Evolutionary conservation across 768 basidiomycete species (phyloP).

Genomic region (Chalciporus piperatus): DNA sequence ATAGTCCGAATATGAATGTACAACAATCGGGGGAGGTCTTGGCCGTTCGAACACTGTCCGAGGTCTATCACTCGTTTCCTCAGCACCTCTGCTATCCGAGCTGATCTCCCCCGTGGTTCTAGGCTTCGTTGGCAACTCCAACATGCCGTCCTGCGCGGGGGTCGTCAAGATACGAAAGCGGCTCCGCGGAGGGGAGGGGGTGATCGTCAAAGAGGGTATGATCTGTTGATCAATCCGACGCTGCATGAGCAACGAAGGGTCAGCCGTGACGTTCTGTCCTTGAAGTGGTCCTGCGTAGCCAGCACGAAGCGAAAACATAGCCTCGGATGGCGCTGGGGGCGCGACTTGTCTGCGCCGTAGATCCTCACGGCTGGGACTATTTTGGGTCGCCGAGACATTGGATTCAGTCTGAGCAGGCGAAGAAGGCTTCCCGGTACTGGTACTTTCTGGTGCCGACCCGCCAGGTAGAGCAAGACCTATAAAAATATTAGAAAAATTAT

Average conservation of each 20-base stretch:
- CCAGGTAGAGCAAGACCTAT: conserved; percentile 36
- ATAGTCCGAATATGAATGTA: conserved; percentile 15
- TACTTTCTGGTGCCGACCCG: conserved; percentile 9
- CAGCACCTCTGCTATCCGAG: conserved; percentile 20
- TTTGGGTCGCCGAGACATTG: not conserved
- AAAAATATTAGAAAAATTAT: conserved; percentile 2
- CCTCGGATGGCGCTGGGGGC: not conserved
- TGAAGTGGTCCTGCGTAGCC: not conserved
- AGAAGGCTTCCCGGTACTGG: conserved; percentile 6
- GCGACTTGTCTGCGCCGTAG: not conserved
- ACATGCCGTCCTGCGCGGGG: conserved; percentile 23
- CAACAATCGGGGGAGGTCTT: conserved; percentile 40
- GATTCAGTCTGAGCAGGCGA: conserved; percentile 3
- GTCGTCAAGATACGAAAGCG: conserved; percentile 3
- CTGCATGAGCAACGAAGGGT: not conserved
- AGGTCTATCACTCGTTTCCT: conserved; percentile 11
- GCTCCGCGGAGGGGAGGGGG: conserved; percentile 16
- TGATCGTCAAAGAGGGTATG: conserved; percentile 18
- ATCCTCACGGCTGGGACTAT: not conserved
- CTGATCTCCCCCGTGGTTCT: conserved; percentile 29
- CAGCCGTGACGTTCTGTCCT: conserved; percentile 1
- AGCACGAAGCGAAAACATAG: not conserved
- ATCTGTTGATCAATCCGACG: conserved; percentile 1
- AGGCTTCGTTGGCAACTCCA: conserved; percentile 22
- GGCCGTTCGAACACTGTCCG: conserved; percentile 37